These are phyloP conservation scores for Pisolithus sp. DNA, from an alignment of 768 basidiomycete genomes.

Conservation along the genomic window DNA sequence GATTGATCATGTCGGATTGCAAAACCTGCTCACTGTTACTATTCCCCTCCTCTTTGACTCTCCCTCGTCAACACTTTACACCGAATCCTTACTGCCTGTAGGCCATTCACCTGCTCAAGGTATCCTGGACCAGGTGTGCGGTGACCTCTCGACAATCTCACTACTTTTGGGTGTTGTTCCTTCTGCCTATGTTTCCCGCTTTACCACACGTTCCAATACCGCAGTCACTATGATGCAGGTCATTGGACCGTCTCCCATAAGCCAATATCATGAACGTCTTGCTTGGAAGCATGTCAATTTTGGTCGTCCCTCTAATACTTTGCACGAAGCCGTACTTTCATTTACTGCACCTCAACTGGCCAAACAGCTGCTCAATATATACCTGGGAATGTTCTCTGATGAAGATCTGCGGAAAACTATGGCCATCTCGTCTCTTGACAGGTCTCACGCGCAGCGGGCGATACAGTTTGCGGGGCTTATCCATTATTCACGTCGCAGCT, in stretches of 20 bases:
- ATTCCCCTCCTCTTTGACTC: constrained; percentile 18
- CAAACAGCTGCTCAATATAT: constrained; percentile 20
- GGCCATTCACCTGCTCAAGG: constrained; percentile 5
- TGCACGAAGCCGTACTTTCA: neutral
- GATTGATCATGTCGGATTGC: constrained; percentile 24
- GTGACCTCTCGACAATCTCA: constrained; percentile 21
- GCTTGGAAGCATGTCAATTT: constrained; percentile 18
- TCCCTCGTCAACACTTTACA: constrained; percentile 23
- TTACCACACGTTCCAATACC: constrained; percentile 24
- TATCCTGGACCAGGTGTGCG: constrained; percentile 22
- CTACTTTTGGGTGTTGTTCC: constrained; percentile 24
- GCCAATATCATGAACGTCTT: constrained; percentile 19
- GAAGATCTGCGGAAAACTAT: constrained; percentile 16
- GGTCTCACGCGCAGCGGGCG: neutral
- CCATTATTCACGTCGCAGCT: constrained; percentile 45
- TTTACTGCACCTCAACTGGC: constrained; percentile 21
- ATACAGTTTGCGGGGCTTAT: constrained; percentile 15
- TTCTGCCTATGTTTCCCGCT: constrained; percentile 20
- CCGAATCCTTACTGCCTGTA: constrained; percentile 19
- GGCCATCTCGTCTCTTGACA: constrained; percentile 1
- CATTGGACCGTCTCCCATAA: neutral
- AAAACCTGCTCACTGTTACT: constrained; percentile 21
- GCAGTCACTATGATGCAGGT: constrained; percentile 13
- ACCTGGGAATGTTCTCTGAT: constrained; percentile 24
- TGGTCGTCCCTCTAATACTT: neutral